Evolutionary conservation across 2,329 filamentous ascomycete genomes (phyloP).

Genomic region (Xylariaceae sp.): DNA sequence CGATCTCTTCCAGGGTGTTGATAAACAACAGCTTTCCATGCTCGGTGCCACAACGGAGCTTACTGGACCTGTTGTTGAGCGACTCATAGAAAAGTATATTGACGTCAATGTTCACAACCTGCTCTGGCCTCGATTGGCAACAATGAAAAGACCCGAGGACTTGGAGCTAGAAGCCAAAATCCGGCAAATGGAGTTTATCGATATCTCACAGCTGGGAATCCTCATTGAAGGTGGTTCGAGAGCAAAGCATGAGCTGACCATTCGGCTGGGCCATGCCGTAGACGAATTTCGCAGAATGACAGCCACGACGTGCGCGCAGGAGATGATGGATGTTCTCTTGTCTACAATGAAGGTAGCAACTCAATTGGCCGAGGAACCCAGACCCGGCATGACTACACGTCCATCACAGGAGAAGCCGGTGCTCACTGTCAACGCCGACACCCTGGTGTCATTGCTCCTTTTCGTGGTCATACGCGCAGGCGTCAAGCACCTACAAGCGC

Average conservation of each 20-base stretch:
- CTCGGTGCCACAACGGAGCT: conserved; percentile 90
- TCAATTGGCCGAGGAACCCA: conserved; percentile 52
- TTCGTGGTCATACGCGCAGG: conserved; percentile 91
- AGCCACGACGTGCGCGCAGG: conserved; percentile 72
- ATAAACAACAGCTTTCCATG: conserved; percentile 90
- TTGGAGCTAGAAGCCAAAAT: conserved; percentile 85
- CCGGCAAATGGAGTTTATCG: conserved; percentile 86
- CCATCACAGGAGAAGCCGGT: conserved; percentile 47
- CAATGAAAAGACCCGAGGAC: conserved; percentile 76
- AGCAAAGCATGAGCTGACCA: conserved; percentile 77
- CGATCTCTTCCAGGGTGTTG: conserved; percentile 90
- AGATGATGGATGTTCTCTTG: conserved; percentile 80
- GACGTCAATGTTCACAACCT: conserved; percentile 89
- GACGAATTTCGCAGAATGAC: conserved; percentile 86
- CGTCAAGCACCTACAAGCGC: conserved; percentile 79
- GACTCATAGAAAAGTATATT: conserved; percentile 91
- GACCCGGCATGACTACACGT: conserved; percentile 27
- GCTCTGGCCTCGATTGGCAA: conserved; percentile 77
- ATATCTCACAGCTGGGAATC: conserved; percentile 92
- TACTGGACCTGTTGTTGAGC: conserved; percentile 86
- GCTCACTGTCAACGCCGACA: conserved; percentile 74
- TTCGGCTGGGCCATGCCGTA: conserved; percentile 72
- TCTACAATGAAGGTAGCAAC: conserved; percentile 82
- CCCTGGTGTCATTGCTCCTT: conserved; percentile 83
- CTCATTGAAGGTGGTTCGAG: conserved; percentile 71